Evolutionary conservation across 164 flowering plant genomes (phyloP).

Genomic region (Nymphaea colorata): DNA sequence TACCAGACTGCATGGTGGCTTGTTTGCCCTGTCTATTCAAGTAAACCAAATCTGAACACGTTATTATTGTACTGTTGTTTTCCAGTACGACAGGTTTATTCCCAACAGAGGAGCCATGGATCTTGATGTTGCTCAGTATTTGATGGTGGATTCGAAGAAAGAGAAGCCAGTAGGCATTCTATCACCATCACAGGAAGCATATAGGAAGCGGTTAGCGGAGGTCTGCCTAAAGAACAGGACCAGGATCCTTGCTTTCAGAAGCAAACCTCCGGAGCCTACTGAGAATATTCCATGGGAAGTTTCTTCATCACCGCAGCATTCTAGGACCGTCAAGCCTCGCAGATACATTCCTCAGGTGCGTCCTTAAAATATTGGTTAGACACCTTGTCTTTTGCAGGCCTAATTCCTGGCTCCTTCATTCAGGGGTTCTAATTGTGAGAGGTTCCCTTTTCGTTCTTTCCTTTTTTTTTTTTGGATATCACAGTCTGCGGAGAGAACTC

Average conservation of each 20-base stretch:
- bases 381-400: background rate
- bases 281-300: constrained; percentile 1
- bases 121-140: constrained; percentile 2
- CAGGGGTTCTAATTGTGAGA: background rate
- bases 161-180: background rate
- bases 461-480: background rate
- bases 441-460: background rate
- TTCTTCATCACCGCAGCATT: constrained; percentile 1
- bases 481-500: constrained; percentile 11
- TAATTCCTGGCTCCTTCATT: background rate
- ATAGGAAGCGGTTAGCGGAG: constrained; percentile 12
- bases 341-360: constrained; percentile 8
- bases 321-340: constrained; percentile 4
- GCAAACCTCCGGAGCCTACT: constrained; percentile 9
- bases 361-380: background rate
- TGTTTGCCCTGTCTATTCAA: too few species aligned
- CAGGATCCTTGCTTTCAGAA: constrained; percentile 16
- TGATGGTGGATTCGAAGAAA: background rate
- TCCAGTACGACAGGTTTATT: constrained; percentile 1
- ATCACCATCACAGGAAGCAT: constrained; percentile 7
- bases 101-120: constrained; percentile 2
- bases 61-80: too few species aligned
- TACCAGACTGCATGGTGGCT: too few species aligned
- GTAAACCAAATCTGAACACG: too few species aligned
- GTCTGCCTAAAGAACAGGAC: constrained; percentile 10